phyloP scores from a whole-genome alignment of 2,329 filamentous ascomycete genomes.

The Stemphylium vesicarium region DNA sequence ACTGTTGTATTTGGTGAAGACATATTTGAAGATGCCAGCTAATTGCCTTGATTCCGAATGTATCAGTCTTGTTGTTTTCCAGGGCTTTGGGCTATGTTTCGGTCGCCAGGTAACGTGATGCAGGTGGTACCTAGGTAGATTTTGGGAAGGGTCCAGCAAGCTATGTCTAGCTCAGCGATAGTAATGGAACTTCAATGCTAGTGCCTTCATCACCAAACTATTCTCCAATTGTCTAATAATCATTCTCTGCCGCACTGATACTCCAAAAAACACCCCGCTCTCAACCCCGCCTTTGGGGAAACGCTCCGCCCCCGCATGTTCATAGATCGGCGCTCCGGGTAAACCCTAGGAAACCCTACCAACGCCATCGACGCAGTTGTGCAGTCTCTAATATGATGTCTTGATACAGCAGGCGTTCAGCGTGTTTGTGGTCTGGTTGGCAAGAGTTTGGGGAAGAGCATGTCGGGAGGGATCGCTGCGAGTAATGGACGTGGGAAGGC shows the following conservation, averaged over 20 bases:
- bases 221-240: not conserved
- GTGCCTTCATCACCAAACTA: not conserved
- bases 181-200: no score
- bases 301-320: conserved; percentile 4
- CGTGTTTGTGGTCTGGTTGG: not conserved
- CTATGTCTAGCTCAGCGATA: not conserved
- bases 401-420: not conserved
- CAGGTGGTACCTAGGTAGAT: no score
- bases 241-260: not conserved
- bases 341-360: not conserved
- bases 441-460: no score
- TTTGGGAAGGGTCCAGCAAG: not conserved
- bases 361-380: not conserved
- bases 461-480: no score
- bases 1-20: conserved; percentile 27
- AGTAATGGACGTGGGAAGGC: no score
- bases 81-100: no score
- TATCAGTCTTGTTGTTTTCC: no score
- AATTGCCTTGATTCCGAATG: no score
- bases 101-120: no score
- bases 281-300: conserved; percentile 15
- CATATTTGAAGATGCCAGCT: conserved; percentile 11
- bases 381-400: no score
- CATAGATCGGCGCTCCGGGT: conserved; percentile 1
- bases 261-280: conserved; percentile 4